Percentiles rank a stretch among this genome's conserved stretches.
Evolutionary conservation across 2,329 filamentous ascomycete genomes (phyloP).

Genomic region (Alternaria sp.): DNA sequence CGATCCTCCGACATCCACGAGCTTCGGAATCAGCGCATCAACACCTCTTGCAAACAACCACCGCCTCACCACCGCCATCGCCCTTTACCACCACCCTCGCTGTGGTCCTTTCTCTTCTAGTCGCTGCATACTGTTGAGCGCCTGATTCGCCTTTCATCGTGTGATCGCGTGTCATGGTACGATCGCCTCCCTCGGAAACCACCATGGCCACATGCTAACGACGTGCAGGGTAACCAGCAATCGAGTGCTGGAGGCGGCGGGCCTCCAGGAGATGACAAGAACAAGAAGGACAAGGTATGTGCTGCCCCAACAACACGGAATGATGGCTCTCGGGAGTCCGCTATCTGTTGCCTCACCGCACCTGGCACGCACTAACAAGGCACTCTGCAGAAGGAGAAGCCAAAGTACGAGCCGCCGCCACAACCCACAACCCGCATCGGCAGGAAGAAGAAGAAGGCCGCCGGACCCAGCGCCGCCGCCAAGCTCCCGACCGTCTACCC

Average conservation of each 20-base stretch:
- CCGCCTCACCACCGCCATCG: conserved; percentile 23
- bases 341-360: conserved; percentile 6
- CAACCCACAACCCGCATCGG: conserved; percentile 95
- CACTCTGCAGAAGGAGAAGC: conserved; percentile 82
- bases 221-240: conserved; percentile 75
- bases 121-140: not conserved
- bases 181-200: conserved; percentile 25
- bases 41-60: conserved; percentile 42
- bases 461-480: conserved; percentile 89
- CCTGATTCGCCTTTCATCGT: not conserved
- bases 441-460: conserved; percentile 97
- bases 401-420: conserved; percentile 98
- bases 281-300: conserved; percentile 79
- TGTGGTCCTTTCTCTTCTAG: not conserved
- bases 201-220: conserved; percentile 46
- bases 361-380: conserved; percentile 3
- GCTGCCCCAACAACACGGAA: not conserved
- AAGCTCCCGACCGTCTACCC: conserved; percentile 95
- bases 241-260: conserved; percentile 81
- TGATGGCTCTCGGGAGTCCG: not conserved
- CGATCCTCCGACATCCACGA: conserved; percentile 18
- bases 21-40: conserved; percentile 35
- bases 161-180: conserved; percentile 43
- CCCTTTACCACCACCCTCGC: conserved; percentile 13
- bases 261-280: conserved; percentile 74